phyloP scores from a whole-genome alignment of 1,139 yeast genomes.

The Hansenula anomala region DNA sequence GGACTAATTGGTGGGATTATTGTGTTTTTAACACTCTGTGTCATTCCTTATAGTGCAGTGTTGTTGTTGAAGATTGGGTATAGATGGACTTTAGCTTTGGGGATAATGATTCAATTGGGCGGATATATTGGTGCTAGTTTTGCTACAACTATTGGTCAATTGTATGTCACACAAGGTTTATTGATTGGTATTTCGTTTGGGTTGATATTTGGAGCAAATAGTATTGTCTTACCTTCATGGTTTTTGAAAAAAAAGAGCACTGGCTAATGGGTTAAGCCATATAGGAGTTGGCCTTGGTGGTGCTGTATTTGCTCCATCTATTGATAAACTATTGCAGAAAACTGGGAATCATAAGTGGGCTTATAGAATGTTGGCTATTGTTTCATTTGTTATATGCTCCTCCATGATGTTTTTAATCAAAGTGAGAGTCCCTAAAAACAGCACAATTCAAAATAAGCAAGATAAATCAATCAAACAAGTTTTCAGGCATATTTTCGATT shows the following conservation, averaged over 20 bases:
- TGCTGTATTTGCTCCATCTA: slow-evolving; percentile 44
- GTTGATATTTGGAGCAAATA: slow-evolving; percentile 46
- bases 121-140: slow-evolving; percentile 52
- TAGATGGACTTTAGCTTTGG: slow-evolving; percentile 32
- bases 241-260: slow-evolving; percentile 50
- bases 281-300: slow-evolving; percentile 70
- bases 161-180: slow-evolving; percentile 52
- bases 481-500: slow-evolving; percentile 20
- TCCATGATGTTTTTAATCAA: slow-evolving; percentile 25
- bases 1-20: slow-evolving; percentile 59
- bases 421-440: slow-evolving; percentile 26
- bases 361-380: slow-evolving; percentile 45
- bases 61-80: slow-evolving; percentile 26
- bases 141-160: slow-evolving; percentile 44
- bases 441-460: slow-evolving; percentile 32
- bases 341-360: slow-evolving; percentile 58
- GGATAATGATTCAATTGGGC: slow-evolving; percentile 44
- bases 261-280: slow-evolving; percentile 57
- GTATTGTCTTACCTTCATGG: slow-evolving; percentile 59
- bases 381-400: slow-evolving; percentile 38
- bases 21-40: slow-evolving; percentile 39
- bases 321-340: slow-evolving; percentile 39
- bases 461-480: slow-evolving; percentile 23
- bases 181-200: slow-evolving; percentile 50
- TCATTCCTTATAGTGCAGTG: slow-evolving; percentile 34